These are phyloP conservation scores for Aspergillus fijiensis DNA, from an alignment of 2,329 filamentous ascomycete species.

Conservation along the genomic window DNA sequence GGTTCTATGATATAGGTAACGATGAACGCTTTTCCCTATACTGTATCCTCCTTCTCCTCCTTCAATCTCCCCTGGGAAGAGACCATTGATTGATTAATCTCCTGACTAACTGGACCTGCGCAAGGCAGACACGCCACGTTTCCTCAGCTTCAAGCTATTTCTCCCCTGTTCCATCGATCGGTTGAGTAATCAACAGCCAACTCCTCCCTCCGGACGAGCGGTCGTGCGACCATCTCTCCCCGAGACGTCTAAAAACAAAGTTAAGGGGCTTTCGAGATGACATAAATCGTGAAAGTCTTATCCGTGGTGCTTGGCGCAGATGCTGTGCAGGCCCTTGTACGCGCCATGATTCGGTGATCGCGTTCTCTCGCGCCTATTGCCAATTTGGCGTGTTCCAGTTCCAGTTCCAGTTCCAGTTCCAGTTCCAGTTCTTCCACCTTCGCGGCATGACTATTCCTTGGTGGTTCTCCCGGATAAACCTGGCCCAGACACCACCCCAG, in stretches of 20 bases:
- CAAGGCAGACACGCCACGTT: slow-evolving; percentile 12
- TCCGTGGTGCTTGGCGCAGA: slow-evolving; percentile 25
- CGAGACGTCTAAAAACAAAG: neutral
- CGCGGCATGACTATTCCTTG: slow-evolving; percentile 3
- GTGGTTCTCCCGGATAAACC: slow-evolving; percentile 16
- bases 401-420: neutral
- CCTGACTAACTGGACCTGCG: slow-evolving; percentile 1
- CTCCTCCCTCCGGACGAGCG: slow-evolving; percentile 16
- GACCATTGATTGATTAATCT: slow-evolving; percentile 4
- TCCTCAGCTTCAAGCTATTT: neutral
- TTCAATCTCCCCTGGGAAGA: neutral
- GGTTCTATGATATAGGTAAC: neutral
- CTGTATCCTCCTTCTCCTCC: neutral
- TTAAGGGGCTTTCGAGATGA: slow-evolving; percentile 16
- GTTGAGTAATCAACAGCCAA: no score
- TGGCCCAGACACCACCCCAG: slow-evolving; percentile 11
- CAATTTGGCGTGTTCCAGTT: slow-evolving; percentile 23
- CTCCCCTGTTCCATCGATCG: neutral
- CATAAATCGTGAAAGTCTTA: slow-evolving; percentile 19
- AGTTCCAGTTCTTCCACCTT: neutral
- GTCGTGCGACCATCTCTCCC: slow-evolving; percentile 18
- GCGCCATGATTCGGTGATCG: slow-evolving; percentile 31
- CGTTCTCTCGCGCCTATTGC: slow-evolving; percentile 27
- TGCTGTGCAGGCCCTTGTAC: slow-evolving; percentile 21
- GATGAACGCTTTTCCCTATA: neutral